Percentiles rank a stretch among this genome's conserved stretches.
Evolutionary conservation across 2,329 filamentous ascomycete species (phyloP).

Genomic region (Fulvia fulva): DNA sequence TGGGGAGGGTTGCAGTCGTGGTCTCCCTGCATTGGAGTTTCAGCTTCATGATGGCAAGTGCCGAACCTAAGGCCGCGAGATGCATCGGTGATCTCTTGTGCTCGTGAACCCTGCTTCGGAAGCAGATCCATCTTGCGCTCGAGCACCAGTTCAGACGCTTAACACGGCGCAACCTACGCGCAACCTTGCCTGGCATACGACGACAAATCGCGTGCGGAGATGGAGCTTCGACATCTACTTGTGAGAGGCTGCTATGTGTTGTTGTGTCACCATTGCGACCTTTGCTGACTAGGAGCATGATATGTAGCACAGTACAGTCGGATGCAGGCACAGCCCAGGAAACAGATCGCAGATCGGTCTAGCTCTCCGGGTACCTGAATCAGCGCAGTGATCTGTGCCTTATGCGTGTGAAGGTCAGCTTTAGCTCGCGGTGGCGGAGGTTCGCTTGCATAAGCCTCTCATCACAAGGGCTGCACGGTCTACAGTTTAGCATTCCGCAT

Average conservation of each 20-base stretch:
- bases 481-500: not conserved
- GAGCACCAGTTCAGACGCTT: not conserved
- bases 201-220: not conserved
- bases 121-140: not conserved
- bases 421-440: not conserved
- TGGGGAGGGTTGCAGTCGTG: not conserved
- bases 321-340: not conserved
- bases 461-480: not conserved
- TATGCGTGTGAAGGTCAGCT: not conserved
- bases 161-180: not conserved
- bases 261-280: no score
- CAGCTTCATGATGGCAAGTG: not conserved
- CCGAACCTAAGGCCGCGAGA: not conserved
- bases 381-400: not conserved
- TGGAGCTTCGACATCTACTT: no score
- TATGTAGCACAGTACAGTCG: no score
- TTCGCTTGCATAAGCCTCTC: slow-evolving; percentile 3
- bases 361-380: not conserved
- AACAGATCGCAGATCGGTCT: not conserved
- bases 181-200: not conserved
- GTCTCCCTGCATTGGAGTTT: not conserved
- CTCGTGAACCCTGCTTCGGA: not conserved
- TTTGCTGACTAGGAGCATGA: no score
- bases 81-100: not conserved
- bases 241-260: no score